A percentile compares a stretch with the other conserved stretches of the same genome.
These are phyloP conservation scores for Cladosporium sphaerospermum DNA, from an alignment of 2,329 filamentous ascomycete genomes.

Conservation along the genomic window DNA sequence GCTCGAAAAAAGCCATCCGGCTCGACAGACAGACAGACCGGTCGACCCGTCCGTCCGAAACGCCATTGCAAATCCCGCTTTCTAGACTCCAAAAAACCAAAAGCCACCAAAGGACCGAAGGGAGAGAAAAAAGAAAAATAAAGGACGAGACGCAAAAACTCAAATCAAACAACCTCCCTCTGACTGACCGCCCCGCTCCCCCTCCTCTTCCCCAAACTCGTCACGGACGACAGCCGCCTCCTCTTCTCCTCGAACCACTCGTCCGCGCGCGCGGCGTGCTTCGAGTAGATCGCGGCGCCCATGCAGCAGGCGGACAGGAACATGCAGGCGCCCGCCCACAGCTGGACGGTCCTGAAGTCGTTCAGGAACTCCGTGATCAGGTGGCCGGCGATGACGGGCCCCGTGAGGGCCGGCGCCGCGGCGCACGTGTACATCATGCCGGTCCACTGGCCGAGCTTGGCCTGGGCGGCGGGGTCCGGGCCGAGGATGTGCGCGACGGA, in stretches of 20 bases:
- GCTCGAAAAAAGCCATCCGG: too few relatives aligned
- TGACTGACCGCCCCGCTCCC: slow-evolving; percentile 1
- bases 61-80: too few relatives aligned
- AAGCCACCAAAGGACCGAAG: neutral
- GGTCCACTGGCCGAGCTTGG: slow-evolving; percentile 46
- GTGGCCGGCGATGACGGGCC: slow-evolving; percentile 43
- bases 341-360: slow-evolving; percentile 41
- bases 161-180: slow-evolving; percentile 1
- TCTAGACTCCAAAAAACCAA: neutral
- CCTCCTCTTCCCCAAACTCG: slow-evolving; percentile 4
- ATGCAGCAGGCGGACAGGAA: slow-evolving; percentile 39
- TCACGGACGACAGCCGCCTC: slow-evolving; percentile 3
- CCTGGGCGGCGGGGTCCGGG: slow-evolving; percentile 22
- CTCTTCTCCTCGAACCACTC: slow-evolving; percentile 8
- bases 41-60: too few relatives aligned
- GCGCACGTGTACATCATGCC: slow-evolving; percentile 48
- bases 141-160: neutral
- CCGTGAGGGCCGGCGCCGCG: slow-evolving; percentile 40
- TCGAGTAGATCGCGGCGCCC: slow-evolving; percentile 15
- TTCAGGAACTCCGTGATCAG: slow-evolving; percentile 35
- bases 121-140: neutral
- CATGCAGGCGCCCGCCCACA: slow-evolving; percentile 42
- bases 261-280: neutral
- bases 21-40: too few relatives aligned
- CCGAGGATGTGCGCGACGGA: slow-evolving; percentile 43